Percentiles rank a stretch among this genome's conserved stretches.
These are phyloP conservation scores for Colletotrichum sansevieriae DNA, from an alignment of 2,329 filamentous ascomycete species.

Conservation along the genomic window DNA sequence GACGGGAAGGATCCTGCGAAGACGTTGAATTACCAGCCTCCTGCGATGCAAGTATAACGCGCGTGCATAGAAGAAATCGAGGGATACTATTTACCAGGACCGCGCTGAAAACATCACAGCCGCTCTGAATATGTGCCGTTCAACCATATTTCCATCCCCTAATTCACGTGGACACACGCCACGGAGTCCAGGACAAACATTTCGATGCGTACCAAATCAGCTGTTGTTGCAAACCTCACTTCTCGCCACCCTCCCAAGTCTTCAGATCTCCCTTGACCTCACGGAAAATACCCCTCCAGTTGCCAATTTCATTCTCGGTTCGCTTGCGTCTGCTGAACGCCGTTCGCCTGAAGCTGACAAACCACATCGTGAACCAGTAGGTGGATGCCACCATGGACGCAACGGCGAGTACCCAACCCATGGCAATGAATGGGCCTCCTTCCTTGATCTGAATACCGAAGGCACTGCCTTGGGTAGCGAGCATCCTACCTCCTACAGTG, in stretches of 20 bases:
- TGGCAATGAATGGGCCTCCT: conserved; percentile 41
- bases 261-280: conserved; percentile 44
- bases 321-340: conserved; percentile 43
- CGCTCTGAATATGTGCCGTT: conserved; percentile 14
- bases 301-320: conserved; percentile 42
- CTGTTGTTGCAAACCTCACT: background rate
- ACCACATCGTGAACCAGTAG: conserved; percentile 46
- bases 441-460: conserved; percentile 39
- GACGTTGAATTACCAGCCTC: background rate
- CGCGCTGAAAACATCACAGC: background rate
- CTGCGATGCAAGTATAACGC: too few species aligned
- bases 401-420: conserved; percentile 43
- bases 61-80: background rate
- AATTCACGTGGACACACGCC: background rate
- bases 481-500: conserved; percentile 33
- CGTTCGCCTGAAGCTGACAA: conserved; percentile 44
- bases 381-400: conserved; percentile 22
- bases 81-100: background rate
- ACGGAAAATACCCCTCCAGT: conserved; percentile 44
- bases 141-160: conserved; percentile 2
- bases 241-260: conserved; percentile 36
- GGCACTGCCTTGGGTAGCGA: conserved; percentile 24
- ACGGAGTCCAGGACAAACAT: too few species aligned
- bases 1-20: background rate
- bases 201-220: background rate